A percentile compares a stretch with the other conserved stretches of the same genome.
Evolutionary conservation across 768 basidiomycete genomes (phyloP).

Genomic region (Naematelia encephala): DNA sequence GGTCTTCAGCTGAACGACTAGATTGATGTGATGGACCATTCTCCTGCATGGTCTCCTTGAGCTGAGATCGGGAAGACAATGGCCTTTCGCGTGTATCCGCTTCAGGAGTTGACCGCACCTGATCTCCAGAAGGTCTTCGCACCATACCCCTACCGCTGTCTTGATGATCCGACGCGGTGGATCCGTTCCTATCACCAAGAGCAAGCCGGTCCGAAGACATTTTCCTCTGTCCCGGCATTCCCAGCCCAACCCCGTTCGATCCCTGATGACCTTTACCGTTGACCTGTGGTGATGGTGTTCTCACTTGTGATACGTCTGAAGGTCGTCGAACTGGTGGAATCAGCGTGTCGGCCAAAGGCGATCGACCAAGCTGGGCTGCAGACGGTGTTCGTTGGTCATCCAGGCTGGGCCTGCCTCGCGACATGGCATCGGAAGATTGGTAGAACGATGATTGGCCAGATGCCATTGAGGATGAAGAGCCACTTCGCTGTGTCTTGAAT

Average conservation of each 20-base stretch:
- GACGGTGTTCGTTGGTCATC: slow-evolving; percentile 26
- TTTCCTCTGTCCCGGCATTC: not conserved
- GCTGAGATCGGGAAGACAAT: not conserved
- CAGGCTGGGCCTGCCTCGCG: slow-evolving; percentile 15
- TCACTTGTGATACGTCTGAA: slow-evolving; percentile 1
- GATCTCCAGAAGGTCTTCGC: not conserved
- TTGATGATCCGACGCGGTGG: not conserved
- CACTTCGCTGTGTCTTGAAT: slow-evolving; percentile 22
- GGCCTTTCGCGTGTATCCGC: not conserved
- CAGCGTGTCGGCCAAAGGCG: slow-evolving; percentile 21
- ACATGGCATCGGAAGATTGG: slow-evolving; percentile 13
- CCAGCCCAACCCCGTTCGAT: slow-evolving; percentile 11
- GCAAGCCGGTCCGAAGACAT: not conserved
- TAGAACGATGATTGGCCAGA: slow-evolving; percentile 23
- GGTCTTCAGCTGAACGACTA: not conserved
- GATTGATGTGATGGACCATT: not conserved
- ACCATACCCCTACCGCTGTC: not conserved
- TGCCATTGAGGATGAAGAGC: slow-evolving; percentile 35
- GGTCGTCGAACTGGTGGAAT: slow-evolving; percentile 9
- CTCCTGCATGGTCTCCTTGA: not conserved
- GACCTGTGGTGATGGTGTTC: slow-evolving; percentile 13
- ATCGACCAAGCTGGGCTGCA: slow-evolving; percentile 14
- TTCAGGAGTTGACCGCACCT: not conserved
- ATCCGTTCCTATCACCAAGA: not conserved
- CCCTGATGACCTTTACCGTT: not conserved